phyloP scores from a whole-genome alignment of 352 stramenopile genomes.

The Globisporangium emineosum region DNA sequence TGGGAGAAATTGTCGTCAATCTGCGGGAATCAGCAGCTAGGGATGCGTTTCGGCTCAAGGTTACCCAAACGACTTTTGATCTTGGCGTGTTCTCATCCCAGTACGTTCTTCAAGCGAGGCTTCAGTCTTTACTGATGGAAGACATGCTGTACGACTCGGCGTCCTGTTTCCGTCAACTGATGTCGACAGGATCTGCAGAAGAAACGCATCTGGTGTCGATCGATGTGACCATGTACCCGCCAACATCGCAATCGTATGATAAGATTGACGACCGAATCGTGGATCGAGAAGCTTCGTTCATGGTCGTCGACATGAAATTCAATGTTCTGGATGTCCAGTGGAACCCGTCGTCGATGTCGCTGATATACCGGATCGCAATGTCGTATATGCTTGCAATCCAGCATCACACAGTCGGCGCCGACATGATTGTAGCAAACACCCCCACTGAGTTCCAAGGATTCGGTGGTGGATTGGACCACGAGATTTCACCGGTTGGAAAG shows the following conservation, averaged over 20 bases:
- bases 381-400: constrained; percentile 56
- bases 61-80: constrained; percentile 49
- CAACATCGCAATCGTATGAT: constrained; percentile 9
- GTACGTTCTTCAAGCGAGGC: constrained; percentile 42
- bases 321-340: constrained; percentile 78
- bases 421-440: constrained; percentile 1
- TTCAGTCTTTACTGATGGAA: constrained; percentile 65
- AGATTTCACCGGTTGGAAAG: background rate
- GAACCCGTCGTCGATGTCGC: constrained; percentile 80
- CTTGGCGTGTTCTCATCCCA: constrained; percentile 41
- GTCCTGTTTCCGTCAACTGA: constrained; percentile 61
- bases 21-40: constrained; percentile 41
- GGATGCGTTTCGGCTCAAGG: constrained; percentile 50
- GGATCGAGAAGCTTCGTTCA: constrained; percentile 21
- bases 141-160: constrained; percentile 50
- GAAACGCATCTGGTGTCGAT: constrained; percentile 44
- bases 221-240: constrained; percentile 44
- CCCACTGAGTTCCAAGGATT: background rate
- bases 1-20: constrained; percentile 53
- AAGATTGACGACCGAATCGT: background rate
- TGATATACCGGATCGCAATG: constrained; percentile 69
- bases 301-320: constrained; percentile 55
- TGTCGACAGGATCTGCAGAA: constrained; percentile 42
- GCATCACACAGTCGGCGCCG: constrained; percentile 22
- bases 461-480: background rate